Base-by-base conservation (phyloP, 2,329 filamentous ascomycete genomes). In the Aspergillus fumigatus region DNA sequence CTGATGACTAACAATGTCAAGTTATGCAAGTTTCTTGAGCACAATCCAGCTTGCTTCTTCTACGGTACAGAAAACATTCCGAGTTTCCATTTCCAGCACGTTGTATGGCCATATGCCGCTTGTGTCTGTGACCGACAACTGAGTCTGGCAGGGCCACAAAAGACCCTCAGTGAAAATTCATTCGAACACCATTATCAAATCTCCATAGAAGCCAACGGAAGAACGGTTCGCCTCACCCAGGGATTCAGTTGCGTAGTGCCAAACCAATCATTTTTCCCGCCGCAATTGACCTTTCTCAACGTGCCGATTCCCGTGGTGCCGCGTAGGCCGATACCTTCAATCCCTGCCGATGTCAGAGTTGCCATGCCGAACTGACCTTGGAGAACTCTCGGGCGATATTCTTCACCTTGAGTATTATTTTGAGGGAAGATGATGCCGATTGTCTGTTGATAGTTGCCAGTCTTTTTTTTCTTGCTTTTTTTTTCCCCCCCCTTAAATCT, bases 261-360 rank as follows among this genome's bases (percentile, higher is more conserved):
- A 47, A 25, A 38, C 32, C 32, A 38, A 38, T 38, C 32, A 38
- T 35, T 7, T 35, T 17, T 17, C 2, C 32, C 32, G 14, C 32
- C 32, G 14, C 32, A 38, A 14, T 17, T 17, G 14, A 7, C 21
- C 9, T 11, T 3, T 6, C 3, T 17, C 4, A 11, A 47, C 55
- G 62, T 67, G 65, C 65, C 65, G 65, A 67, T 59, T 59, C 55
- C 65, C 65, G 65, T 50, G 53, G 56, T 57, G 56, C 60, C 62
- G 61, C 48, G 58, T 59, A 58, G 59, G 55, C 64, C 64, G 62
- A 55, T 21, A 32, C 11, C 51, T 23, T 41, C 29, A 58, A 50
- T 55, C n/a, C 47, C 51, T 38, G 3, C 51, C 51, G 51, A 52
- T 52, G 41, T 25, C 40, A 52, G 41, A 38, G 43, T 43, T 23